A percentile compares a stretch with the other conserved stretches of the same genome.
Evolutionary conservation across 2,329 filamentous ascomycete genomes (phyloP).

Genomic region (Colletotrichum godetiae): DNA sequence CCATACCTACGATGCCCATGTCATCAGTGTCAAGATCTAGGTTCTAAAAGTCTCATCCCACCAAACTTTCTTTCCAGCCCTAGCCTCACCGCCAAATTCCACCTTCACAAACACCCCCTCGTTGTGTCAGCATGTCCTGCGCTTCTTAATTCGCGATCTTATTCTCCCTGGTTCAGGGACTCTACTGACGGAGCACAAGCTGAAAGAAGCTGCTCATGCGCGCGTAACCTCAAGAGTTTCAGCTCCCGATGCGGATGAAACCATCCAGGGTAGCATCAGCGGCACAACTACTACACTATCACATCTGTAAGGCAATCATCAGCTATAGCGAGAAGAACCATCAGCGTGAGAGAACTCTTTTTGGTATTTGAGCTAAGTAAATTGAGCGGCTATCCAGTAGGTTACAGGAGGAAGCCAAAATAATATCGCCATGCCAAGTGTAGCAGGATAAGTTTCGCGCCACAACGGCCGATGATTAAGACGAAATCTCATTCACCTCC

Average conservation of each 20-base stretch:
- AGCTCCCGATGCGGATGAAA: slow-evolving; percentile 25
- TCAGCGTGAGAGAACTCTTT: slow-evolving; percentile 3
- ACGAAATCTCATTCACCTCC: slow-evolving; percentile 8
- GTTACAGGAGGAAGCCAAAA: slow-evolving; percentile 21
- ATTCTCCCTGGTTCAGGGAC: not conserved
- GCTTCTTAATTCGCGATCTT: not conserved
- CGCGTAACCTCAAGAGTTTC: slow-evolving; percentile 19
- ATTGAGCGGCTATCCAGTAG: slow-evolving; percentile 20
- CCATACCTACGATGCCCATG: not conserved
- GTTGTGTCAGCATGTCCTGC: not conserved
- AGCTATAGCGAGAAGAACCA: not conserved
- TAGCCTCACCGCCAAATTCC: not conserved
- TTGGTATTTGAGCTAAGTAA: slow-evolving; percentile 33
- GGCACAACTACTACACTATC: not conserved
- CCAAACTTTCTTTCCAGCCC: not conserved
- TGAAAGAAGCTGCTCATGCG: slow-evolving; percentile 15
- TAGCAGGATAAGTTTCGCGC: slow-evolving; percentile 25
- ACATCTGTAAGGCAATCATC: not conserved
- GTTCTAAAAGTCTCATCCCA: not conserved
- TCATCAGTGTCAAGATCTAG: not conserved
- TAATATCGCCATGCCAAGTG: slow-evolving; percentile 28
- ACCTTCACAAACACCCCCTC: not conserved
- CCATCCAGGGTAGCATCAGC: slow-evolving; percentile 7
- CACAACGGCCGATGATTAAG: not conserved
- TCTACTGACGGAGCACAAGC: not conserved